Evolutionary conservation across 2,329 filamentous ascomycete genomes (phyloP).

Genomic region (Penicillium concentricum): DNA sequence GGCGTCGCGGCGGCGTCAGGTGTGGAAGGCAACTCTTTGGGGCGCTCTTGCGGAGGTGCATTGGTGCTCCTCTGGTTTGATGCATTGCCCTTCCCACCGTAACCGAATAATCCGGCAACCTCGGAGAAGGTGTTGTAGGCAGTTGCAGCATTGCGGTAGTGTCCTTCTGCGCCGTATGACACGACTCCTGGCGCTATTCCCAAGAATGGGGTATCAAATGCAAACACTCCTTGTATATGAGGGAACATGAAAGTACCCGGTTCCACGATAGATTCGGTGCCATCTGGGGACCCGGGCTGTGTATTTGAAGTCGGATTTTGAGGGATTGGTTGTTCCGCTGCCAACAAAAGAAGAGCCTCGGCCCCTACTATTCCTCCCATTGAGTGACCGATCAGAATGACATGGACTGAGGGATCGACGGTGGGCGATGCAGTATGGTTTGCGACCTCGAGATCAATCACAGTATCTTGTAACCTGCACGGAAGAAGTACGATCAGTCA

Average conservation of each 20-base stretch:
- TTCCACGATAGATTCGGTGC: constrained; percentile 23
- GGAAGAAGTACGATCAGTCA: neutral
- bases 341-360: constrained; percentile 75
- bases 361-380: constrained; percentile 95
- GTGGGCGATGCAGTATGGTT: constrained; percentile 78
- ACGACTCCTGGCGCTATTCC: constrained; percentile 52
- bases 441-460: constrained; percentile 90
- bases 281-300: constrained; percentile 13
- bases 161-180: constrained; percentile 68
- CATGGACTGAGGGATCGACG: constrained; percentile 78
- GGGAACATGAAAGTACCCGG: constrained; percentile 75
- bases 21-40: constrained; percentile 28
- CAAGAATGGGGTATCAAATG: constrained; percentile 87
- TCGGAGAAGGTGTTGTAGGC: constrained; percentile 69
- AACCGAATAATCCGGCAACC: constrained; percentile 63
- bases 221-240: constrained; percentile 83
- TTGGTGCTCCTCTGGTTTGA: constrained; percentile 15
- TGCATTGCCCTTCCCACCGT: constrained; percentile 49
- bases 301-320: constrained; percentile 29
- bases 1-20: constrained; percentile 48
- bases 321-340: constrained; percentile 60
- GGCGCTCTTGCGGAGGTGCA: constrained; percentile 9
- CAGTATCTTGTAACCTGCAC: constrained; percentile 76
- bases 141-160: constrained; percentile 71
- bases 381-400: constrained; percentile 80